Base-by-base conservation (phyloP, 164 flowering plant species). In the Brasenia schreberi region DNA sequence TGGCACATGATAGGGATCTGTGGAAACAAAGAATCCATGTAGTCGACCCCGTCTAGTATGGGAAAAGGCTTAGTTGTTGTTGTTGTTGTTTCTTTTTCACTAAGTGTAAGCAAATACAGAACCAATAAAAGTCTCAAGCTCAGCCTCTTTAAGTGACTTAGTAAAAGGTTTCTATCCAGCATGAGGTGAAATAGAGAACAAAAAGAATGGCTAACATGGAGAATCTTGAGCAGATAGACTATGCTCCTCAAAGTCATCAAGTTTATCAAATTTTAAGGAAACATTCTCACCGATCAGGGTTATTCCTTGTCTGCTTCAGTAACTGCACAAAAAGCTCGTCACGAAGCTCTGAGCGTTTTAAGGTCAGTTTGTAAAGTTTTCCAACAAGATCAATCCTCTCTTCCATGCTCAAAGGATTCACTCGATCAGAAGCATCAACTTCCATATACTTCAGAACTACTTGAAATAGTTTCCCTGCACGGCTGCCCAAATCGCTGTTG, bases 281-380 rank as follows among this genome's bases (percentile, higher is more conserved):
- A 14, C 16, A 14, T 49, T 9, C 56, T 49, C 56, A 88, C 99
- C 81, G 87, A 61, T 92, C 96, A 66, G 92, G 92, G 70, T 84
- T 88, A 70, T 90, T 92, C 60, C 96, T 82, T 64, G 99, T 95
- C 77, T 95, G 99, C 78, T 95, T 95, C 61, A 89, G 88, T 61
- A 95, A 80, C 70, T 95, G 99, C 42, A 75, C 86, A 81, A 92
- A 95, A 58, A 95, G 83, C 74, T 95, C 99, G 82, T 95, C 99
- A 42, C 99, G 84, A 43, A 95, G 97, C 75, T 95, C 99, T 19
- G 92, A 79, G 62, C 94, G 96, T 80, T 92, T 92, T 78, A 95
- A 70, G 43, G 96, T 83, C 60, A 90, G 97, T 83, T 95, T 95
- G 71, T 75, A 92, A 12, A 95, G 67, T 76, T 95, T 95, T 44